Evolutionary conservation across 2,329 filamentous ascomycete genomes (phyloP).

Genomic region (Aureobasidium sp.): DNA sequence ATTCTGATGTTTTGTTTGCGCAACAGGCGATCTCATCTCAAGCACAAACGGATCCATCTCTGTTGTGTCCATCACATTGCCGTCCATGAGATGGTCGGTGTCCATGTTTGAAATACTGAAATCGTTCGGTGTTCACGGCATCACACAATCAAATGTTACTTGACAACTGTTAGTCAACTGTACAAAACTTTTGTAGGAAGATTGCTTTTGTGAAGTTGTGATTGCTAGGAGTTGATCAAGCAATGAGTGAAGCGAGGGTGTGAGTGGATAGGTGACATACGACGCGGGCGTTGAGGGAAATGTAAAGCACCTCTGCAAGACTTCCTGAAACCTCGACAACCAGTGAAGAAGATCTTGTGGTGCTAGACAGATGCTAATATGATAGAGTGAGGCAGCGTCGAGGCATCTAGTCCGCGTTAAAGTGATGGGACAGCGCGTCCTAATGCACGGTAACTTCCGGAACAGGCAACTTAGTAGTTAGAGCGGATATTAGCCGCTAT

Average conservation of each 20-base stretch:
- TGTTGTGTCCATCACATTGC: slow-evolving; percentile 3
- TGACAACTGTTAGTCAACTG: not conserved
- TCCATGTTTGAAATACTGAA: not conserved
- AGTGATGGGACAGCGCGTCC: not conserved
- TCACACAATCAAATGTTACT: not conserved
- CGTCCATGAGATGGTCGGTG: slow-evolving; percentile 2
- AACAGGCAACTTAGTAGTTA: not conserved
- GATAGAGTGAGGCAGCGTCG: not conserved
- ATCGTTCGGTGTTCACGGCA: not conserved
- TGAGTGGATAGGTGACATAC: not conserved
- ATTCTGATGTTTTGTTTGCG: not conserved
- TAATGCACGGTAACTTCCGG: not conserved
- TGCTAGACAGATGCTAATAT: not conserved
- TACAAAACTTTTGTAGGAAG: too few relatives aligned
- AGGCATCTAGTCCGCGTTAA: not conserved
- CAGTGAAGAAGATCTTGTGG: too few relatives aligned
- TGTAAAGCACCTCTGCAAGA: too few relatives aligned
- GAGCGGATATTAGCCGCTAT: too few relatives aligned
- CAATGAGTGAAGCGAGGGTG: not conserved
- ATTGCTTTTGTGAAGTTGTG: not conserved
- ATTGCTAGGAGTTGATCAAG: not conserved
- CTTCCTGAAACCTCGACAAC: not conserved
- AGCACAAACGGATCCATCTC: slow-evolving; percentile 3
- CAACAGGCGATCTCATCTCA: not conserved
- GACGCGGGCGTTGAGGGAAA: not conserved